Base-by-base conservation (phyloP, 306 rosid species). In the Calophaca sinica region DNA sequence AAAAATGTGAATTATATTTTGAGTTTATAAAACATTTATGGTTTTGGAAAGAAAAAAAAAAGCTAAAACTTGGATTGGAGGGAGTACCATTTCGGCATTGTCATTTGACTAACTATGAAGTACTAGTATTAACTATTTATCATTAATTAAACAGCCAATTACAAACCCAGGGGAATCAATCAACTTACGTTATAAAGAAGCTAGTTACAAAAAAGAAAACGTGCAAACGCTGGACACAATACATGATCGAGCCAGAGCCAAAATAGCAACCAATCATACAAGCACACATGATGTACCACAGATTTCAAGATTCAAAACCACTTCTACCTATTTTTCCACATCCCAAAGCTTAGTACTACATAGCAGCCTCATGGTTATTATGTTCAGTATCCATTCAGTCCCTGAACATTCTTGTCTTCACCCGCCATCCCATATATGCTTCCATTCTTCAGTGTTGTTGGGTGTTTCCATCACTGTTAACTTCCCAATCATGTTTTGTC, bases 211-310 rank as follows among this genome's bases (percentile, higher is more conserved):
- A 73, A 53, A 7, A 32, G 9, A 68, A 67, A 73, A 62, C 29
- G 62, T 60, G 66, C 32, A 57, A 41, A 57, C 33, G 55, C 71
- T 74, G 6, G 50, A 55, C 28, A 78, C 51, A 66, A 50, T 20
- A 20, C 26, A 20, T 20, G 10, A 32, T 52, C 1, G 7, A 31
- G 51, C 52, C 63, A 29, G 48, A 76, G 50, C 51, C 79, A 81
- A 64, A 70, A 39, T 33, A 77, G 46, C 54, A 68, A 62, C 52
- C 78, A 54, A 79, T 44, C 79, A 70, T 46, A 74, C 79, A 79
- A 74, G 58, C 80, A 80, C 61, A 67, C 72, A 68, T 50, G 72
- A 68, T 50, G 72, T 61, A 79, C 62, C 51, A 44, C 29, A 74
- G 1, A 50, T 75, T 60, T 54, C 70, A 73, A 62, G 26, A 20